These are phyloP conservation scores for Nasturtium officinale DNA, from an alignment of 345 rosid genomes.

Conservation along the genomic window DNA sequence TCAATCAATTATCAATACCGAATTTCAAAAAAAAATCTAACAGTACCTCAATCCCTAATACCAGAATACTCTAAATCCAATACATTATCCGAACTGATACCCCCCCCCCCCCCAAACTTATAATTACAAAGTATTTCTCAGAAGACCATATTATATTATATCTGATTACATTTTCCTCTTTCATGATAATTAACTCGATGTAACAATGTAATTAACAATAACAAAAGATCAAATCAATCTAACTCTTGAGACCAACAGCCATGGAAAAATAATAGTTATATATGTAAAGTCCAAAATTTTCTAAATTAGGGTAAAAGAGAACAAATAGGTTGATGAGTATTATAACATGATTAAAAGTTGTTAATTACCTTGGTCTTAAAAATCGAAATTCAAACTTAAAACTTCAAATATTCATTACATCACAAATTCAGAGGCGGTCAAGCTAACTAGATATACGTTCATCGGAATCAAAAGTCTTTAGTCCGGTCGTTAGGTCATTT, in stretches of 20 bases:
- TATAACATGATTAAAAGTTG: neutral
- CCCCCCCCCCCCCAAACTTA: too few species aligned
- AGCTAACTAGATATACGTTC: neutral
- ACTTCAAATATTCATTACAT: neutral
- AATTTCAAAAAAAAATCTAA: too few species aligned
- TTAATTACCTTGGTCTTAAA: neutral
- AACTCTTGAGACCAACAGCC: too few species aligned
- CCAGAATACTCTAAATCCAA: too few species aligned
- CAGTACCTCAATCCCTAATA: too few species aligned
- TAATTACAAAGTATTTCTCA: neutral
- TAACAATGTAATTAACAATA: neutral
- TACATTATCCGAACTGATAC: too few species aligned
- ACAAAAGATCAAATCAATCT: neutral
- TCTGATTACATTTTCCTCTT: neutral
- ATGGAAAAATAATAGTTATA: too few species aligned
- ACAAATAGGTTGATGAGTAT: neutral
- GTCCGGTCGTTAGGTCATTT: neutral
- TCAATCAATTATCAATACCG: too few species aligned
- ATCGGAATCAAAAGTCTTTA: neutral
- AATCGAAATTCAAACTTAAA: neutral
- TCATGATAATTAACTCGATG: neutral
- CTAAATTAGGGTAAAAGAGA: neutral
- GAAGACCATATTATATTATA: neutral
- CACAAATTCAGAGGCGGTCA: neutral
- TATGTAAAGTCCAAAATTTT: neutral